Base-by-base conservation (phyloP, 768 basidiomycete species). In the Xerocomellus amylosporus region DNA sequence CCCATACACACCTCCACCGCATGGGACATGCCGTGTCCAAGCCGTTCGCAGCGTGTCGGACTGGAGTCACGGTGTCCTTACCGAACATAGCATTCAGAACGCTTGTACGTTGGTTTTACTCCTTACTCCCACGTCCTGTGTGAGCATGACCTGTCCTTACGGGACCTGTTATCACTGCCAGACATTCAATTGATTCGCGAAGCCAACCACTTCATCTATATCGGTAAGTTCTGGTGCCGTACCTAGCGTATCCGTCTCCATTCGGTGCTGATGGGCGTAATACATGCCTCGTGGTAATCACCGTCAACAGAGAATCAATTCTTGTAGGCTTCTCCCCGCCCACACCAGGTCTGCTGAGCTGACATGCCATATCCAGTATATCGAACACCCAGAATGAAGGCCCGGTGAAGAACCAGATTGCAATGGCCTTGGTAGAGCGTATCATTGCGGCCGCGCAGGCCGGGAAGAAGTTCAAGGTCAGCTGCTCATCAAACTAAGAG, bases 31-130 rank as follows among this genome's bases (percentile, higher is more conserved):
- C 64, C 75, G 75, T 33, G 87, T 93, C 17, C 93, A 98, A 75
- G 92, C 81, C 15, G 79, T 92, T 40, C 82, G 96, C 50, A 91
- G 88, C 56, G 89, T 94, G 20, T 85, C 79, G 2, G 96, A 98
- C 71, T 99, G 96, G 96, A 90, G 87, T 63, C 91, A 93, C 62
- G 96, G 95, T 3, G 89, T 94, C 34, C 76, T 95, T 59, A 87
- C 83, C 4, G 96, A 98, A 70, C 82, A 84, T 54, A 93, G 90
- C 70, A 93, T 98, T 55, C 95, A 97, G 73, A 88, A 93, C 61
- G 95, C 96, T 44, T 93, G 90, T 91, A 64, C 68, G 88, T 81
- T 8, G 45, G 4, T 8, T 51, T 19, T 34, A 55, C 40, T 54
- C 20, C 20, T 44, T 33, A 5, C 43, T 30, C 37, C 31, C 22